Evolutionary conservation across 257 asterid species (phyloP), one percentile per base, ranked within the genome.

Genomic region (Asclepias syriaca): DNA sequence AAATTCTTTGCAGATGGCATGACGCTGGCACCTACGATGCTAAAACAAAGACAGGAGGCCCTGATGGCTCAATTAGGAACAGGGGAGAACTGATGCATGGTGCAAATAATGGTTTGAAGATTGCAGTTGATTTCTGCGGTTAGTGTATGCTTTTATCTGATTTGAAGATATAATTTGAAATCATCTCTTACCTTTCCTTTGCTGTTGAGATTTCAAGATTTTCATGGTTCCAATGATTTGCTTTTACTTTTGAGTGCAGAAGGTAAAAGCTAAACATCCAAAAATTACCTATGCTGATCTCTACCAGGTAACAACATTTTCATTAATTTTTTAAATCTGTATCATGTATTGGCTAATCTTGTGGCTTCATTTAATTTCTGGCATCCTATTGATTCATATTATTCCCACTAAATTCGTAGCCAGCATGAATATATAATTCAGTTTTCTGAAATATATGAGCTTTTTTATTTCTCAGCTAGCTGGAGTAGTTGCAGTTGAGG

Each of bases 11-110:
- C 77, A 93, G 98, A 85, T 91, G 97, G 97, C 98, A 93, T 59
- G 97, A 91, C 69, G 98, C 96, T 34, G 98, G 98, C 34, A 91
- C 95, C 37, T 91, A 85, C 68, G 97, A 93, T 78, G 96, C 90
- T 8, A 84, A 81, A 74, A 83, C 93, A 6, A 87, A 84, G 77
- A 85, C 88, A 1, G 97, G 98, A 75, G 98, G 98, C 63, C 96
- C 98, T 49, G 78, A 93, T 86, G 98, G 96, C 77, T 93, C 98
- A 16, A 91, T 93, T 45, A 86, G 96, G 82, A 81, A 81, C 34
- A 86, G 78, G 65, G 77, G 46, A 6, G 97, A 93, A 85, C 71
- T 70, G 66, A 81, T 68, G 18, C 92, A 93, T 67, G 79, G 16
- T 53, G 97, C 96, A 14, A 91, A 93, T 72, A 80, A 65, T 45